Base-by-base conservation (phyloP, 2,329 filamentous ascomycete genomes). In the Aspergillus unguis region DNA sequence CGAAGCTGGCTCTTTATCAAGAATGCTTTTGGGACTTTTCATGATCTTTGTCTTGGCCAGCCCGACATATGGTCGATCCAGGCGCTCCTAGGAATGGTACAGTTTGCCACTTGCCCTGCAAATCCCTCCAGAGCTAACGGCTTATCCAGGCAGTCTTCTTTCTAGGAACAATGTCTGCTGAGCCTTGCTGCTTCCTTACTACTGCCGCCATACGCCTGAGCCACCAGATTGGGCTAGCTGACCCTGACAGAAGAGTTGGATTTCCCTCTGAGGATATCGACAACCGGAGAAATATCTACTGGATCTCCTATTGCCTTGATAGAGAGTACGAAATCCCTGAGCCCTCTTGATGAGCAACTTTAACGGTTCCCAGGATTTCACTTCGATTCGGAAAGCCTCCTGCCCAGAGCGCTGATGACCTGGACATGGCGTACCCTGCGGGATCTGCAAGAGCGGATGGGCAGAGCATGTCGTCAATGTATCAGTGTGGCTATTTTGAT, bases 291-390 rank as follows among this genome's bases (percentile, higher is more conserved):
- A 54, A 40, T 9, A 35, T 58, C 8, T 60, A 58, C 32, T 60
- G 56, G 58, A 45, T 58, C 9, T 47, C 57, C 8, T 60, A 58
- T 38, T 55, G 54, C 27, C 33, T 60, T 10, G 58, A 60, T 53
- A 54, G 52, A 48, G 58, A 60, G 58, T 60, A 55, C 31, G 55
- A 10, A 1, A 3, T n/a, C 44, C 9, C 11, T 8, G 9, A 25
- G 23, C 9, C 3, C 3, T 23, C 7, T 31, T n/a, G n/a, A 17
- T 5, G 11, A 36, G 2, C 4, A 23, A 3, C 11, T 29, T 49
- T 58, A 40, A 59, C 42, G n/a, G 8, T 10, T 26, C 6, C 3
- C 11, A 60, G 58, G 25, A 48, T 58, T n/a, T 58, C 56, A 5
- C 49, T 58, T 36, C 56, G 58, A 23, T 60, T 57, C 11, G 52